Evolutionary conservation across 805 yeast species (phyloP).

Genomic region (Komagataella kurtzmanii): DNA sequence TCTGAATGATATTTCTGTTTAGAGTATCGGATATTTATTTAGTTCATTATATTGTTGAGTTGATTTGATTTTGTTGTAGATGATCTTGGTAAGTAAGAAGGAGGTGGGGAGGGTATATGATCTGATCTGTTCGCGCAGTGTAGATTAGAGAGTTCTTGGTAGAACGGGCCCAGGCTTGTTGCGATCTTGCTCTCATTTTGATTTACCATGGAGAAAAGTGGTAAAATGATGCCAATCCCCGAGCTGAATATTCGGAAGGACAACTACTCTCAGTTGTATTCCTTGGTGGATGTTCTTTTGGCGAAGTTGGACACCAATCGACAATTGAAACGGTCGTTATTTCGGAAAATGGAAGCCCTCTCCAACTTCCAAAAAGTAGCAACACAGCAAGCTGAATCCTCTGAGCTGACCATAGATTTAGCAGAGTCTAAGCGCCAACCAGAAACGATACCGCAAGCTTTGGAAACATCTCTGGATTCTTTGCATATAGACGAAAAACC

Average conservation of each 20-base stretch:
- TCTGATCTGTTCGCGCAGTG: neutral
- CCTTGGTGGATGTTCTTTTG: slow-evolving; percentile 3
- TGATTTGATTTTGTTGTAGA: neutral
- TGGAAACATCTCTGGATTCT: neutral
- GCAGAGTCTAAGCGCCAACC: neutral
- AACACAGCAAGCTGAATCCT: neutral
- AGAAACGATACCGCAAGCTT: neutral
- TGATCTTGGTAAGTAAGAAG: neutral
- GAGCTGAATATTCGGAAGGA: slow-evolving; percentile 3
- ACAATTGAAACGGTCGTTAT: slow-evolving; percentile 2
- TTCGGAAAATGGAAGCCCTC: slow-evolving; percentile 2
- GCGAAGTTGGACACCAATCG: slow-evolving; percentile 2
- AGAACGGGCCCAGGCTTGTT: neutral
- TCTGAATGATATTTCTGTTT: neutral
- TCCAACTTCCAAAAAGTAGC: neutral
- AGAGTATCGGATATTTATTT: neutral
- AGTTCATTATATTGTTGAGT: neutral
- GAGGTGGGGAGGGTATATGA: neutral
- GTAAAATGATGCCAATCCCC: neutral
- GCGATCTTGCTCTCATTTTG: neutral
- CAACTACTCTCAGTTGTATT: slow-evolving; percentile 2
- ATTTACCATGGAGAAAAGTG: neutral
- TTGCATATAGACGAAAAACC: neutral
- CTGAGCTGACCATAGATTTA: neutral
- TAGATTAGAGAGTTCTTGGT: neutral